Evolutionary conservation across 2,329 filamentous ascomycete species (phyloP).

Genomic region (Dactylellina sp.): DNA sequence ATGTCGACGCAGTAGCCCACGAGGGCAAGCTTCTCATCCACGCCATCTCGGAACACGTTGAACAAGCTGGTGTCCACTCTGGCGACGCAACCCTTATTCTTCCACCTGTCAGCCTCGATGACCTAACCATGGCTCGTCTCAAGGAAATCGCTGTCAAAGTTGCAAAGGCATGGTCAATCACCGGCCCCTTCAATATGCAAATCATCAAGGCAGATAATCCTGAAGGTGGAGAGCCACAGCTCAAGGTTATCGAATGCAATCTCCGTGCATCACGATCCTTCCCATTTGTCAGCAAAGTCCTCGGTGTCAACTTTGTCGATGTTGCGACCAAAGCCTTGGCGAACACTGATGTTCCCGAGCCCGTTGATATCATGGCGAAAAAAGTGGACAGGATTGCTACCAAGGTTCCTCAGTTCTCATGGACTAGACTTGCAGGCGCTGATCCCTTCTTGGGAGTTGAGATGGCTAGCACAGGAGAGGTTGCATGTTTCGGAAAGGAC

Average conservation of each 20-base stretch:
- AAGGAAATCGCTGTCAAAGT: slow-evolving; percentile 98
- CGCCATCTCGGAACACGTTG: slow-evolving; percentile 93
- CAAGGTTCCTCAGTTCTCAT: slow-evolving; percentile 98
- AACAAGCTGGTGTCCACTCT: slow-evolving; percentile 97
- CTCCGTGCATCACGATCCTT: slow-evolving; percentile 96
- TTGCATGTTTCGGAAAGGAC: slow-evolving; percentile 97
- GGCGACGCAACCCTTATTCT: slow-evolving; percentile 95
- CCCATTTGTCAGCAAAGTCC: slow-evolving; percentile 97
- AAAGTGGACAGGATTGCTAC: slow-evolving; percentile 94
- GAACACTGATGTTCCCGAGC: slow-evolving; percentile 83
- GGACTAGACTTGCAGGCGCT: slow-evolving; percentile 96
- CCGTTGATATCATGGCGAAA: slow-evolving; percentile 86
- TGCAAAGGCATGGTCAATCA: slow-evolving; percentile 95
- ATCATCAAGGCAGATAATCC: slow-evolving; percentile 91
- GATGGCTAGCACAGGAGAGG: slow-evolving; percentile 96
- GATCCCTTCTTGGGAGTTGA: slow-evolving; percentile 98
- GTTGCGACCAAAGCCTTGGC: slow-evolving; percentile 92
- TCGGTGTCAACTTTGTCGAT: slow-evolving; percentile 96
- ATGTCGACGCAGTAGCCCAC: slow-evolving; percentile 91
- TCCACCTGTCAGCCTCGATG: slow-evolving; percentile 83
- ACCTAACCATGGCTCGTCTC: slow-evolving; percentile 81
- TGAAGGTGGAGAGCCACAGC: slow-evolving; percentile 77
- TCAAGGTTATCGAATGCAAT: slow-evolving; percentile 99
- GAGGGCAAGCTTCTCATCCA: slow-evolving; percentile 88
- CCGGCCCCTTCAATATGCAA: slow-evolving; percentile 99